Conservation (phyloP, 1,139 yeast genomes). For the Hemisphaericaspora subhashii region DNA sequence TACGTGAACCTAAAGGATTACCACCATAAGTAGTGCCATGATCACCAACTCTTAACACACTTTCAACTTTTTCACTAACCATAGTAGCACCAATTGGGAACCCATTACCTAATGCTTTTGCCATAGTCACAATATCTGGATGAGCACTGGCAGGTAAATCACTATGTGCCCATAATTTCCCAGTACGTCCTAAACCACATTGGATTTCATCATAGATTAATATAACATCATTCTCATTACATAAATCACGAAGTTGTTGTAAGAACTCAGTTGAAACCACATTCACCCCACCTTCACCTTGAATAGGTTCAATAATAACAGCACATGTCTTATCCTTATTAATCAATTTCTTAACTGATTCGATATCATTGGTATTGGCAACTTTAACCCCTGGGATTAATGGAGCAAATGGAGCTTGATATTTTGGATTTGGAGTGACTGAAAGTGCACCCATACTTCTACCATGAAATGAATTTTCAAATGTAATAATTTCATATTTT, state of each 20-base stretch:
- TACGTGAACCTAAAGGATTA: slow-evolving; percentile 85
- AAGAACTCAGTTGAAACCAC: slow-evolving; percentile 66
- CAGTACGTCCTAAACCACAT: slow-evolving; percentile 94
- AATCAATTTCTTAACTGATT: slow-evolving; percentile 57
- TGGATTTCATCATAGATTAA: slow-evolving; percentile 95
- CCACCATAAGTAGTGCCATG: slow-evolving; percentile 99
- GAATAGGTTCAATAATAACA: slow-evolving; percentile 93
- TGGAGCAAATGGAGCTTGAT: slow-evolving; percentile 88
- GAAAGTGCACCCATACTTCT: slow-evolving; percentile 91
- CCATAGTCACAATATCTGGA: slow-evolving; percentile 92
- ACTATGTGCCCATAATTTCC: slow-evolving; percentile 90
- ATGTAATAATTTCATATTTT: slow-evolving; percentile 80
- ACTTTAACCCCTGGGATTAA: slow-evolving; percentile 79
- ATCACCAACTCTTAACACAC: slow-evolving; percentile 78
- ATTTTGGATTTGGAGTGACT: slow-evolving; percentile 89
- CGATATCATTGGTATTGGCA: slow-evolving; percentile 61
- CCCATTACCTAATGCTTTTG: slow-evolving; percentile 97
- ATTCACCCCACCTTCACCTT: slow-evolving; percentile 96
- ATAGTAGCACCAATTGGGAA: slow-evolving; percentile 95
- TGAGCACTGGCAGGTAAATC: slow-evolving; percentile 73
- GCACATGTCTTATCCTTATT: slow-evolving; percentile 77
- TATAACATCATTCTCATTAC: slow-evolving; percentile 68
- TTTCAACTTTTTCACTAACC: slow-evolving; percentile 77
- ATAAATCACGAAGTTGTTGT: slow-evolving; percentile 61
- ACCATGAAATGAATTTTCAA: slow-evolving; percentile 89